Base-by-base conservation (phyloP, 345 rosid species). In the Citrus reticulata region DNA sequence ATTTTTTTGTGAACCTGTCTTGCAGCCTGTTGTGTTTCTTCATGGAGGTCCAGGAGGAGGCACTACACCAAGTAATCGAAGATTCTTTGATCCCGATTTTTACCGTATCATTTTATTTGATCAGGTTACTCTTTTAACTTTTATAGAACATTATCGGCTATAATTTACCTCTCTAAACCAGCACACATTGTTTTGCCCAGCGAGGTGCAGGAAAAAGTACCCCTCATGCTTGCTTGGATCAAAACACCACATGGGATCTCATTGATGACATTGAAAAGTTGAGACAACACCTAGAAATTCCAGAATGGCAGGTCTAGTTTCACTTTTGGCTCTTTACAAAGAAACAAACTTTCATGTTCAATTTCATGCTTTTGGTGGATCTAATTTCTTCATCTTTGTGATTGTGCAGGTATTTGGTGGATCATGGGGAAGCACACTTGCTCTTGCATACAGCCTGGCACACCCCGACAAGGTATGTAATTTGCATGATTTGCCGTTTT, bases 31-130 rank as follows among this genome's bases (percentile, higher is more conserved):
- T 78, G 90, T 95, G 27, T 95, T 95, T 85, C 95, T 95, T 84
- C 99, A 93, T 57, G 99, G 99, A 24, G 99, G 99, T 19, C 99
- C 99, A n/a, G 99, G 99, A 76, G 98, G 98, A 82, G 98, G 98
- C 71, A 91, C 95, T 2, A 40, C 95, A 24, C 96, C 98, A 17
- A 85, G 83, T 68, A 93, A 95, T 77, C 87, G 96, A 46, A 88
- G 90, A 85, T 91, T 95, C 83, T 95, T 95, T 69, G 97, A 95
- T 86, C 96, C 98, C 34, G 89, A 87, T 22, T 92, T 90, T 85
- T 93, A 90, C 81, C 85, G 95, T 40, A 93, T 95, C 81, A 70
- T 95, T 81, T 86, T 95, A 35, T 92, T 95, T 80, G 99, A 95
- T 83, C 97, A 95, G 97, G 99, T 93, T 34, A 65, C 67, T 64